Base-by-base conservation (phyloP, 2,329 filamentous ascomycete genomes). In the Neopestalotiopsis sp. region DNA sequence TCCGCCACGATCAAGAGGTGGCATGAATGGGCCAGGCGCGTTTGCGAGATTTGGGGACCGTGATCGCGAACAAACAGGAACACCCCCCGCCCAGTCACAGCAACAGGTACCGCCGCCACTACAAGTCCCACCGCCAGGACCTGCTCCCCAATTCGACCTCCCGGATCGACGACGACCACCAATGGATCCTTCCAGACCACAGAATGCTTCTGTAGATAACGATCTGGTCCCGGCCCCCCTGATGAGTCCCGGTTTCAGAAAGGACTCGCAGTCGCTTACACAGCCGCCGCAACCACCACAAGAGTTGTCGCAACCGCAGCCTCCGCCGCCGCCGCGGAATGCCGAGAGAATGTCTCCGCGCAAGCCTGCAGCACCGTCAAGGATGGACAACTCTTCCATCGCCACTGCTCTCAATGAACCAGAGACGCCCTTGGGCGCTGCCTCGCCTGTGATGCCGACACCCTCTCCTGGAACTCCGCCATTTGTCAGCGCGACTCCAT, bases 111-210 rank as follows among this genome's bases (percentile, higher is more conserved):
- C 70, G 69, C 72, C 72, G 69, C 74, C 71, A 71, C 73, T 66
- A 65, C 77, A 67, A 68, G 76, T 65, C 34, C 80, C 70, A 71
- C 66, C 75, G n/a, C 76, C 76, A 40, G 72, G 74, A 59, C 56
- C 68, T 30, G 72, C 76, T 17, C 74, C 78, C 7, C 84, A 85
- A 45, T 81, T 86, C 28, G 83, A 83, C 42, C 84, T 88, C 1
- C 91, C 91, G 0, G 90, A 92, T 73, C 84, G 91, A 70, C 90
- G 86, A 76, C 82, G 91, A 63, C 91, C 91, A 1, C 89, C 90
- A 0, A 91, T 93, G 89, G 87, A 91, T 69, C 85, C 87, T 7
- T 78, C 86, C 6, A 82, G 87, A 40, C 86, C 87, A 7, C 82
- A 84, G 64, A 84, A 79, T 61, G 71, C 75, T 56, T 49, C 30